Percentiles rank a stretch among this genome's conserved stretches.
phyloP scores from a whole-genome alignment of 345 rosid genomes.

The Brassica incana region DNA sequence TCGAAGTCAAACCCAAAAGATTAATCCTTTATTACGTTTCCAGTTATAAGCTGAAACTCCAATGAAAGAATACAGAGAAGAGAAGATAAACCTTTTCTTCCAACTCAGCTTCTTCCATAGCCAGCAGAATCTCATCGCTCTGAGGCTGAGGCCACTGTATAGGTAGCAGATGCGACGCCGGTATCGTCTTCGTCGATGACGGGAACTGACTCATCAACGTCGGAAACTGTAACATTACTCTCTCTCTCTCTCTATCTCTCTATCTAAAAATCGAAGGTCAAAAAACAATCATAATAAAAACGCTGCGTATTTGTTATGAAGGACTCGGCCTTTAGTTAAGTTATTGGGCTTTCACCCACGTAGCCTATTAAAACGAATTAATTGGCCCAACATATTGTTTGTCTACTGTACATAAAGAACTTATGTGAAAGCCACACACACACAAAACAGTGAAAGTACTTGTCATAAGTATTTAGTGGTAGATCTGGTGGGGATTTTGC shows the following conservation, averaged over 20 bases:
- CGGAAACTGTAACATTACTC: conserved; percentile 78
- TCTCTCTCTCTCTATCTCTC: conserved; percentile 25
- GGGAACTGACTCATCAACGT: conserved; percentile 79
- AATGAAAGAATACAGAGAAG: background rate
- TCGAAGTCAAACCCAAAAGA: too few relatives aligned
- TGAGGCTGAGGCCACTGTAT: conserved; percentile 77
- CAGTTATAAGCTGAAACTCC: background rate
- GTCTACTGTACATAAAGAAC: background rate
- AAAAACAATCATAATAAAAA: background rate
- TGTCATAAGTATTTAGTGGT: background rate
- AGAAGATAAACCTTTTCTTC: conserved; percentile 60
- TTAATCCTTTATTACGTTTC: background rate
- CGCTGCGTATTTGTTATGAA: conserved; percentile 5
- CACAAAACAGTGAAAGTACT: background rate
- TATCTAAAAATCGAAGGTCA: background rate
- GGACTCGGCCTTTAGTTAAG: background rate
- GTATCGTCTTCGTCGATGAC: conserved; percentile 56
- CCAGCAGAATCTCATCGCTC: conserved; percentile 74
- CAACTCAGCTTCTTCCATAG: conserved; percentile 85
- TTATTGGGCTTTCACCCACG: background rate
- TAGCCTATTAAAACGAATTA: background rate
- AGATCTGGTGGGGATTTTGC: background rate
- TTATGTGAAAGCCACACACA: background rate
- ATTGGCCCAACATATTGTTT: background rate
- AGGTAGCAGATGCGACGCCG: conserved; percentile 66